Conservation (phyloP, 176 grass and related monocot genomes). For the Oryza australiensis region DNA sequence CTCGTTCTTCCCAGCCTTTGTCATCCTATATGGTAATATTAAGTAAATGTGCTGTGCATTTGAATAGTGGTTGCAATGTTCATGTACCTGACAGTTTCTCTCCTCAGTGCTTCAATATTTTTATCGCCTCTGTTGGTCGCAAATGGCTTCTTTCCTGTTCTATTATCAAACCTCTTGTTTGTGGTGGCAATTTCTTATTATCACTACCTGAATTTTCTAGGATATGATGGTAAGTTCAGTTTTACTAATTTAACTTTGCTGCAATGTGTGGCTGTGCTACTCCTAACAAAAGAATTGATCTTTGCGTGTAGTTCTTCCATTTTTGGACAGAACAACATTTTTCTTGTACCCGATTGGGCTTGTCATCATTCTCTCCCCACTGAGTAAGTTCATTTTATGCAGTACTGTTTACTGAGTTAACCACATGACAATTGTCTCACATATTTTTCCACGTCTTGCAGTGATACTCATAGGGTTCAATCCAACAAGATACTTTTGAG, state of each 20-base stretch:
- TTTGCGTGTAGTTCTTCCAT: conserved; percentile 74
- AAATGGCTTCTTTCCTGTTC: conserved; percentile 84
- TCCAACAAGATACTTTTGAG: conserved; percentile 89
- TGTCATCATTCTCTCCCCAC: conserved; percentile 84
- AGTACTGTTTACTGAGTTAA: not conserved
- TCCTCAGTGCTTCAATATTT: conserved; percentile 90
- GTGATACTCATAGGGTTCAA: conserved; percentile 94
- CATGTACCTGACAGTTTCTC: conserved; percentile 32
- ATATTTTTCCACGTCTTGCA: conserved; percentile 35
- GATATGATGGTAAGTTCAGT: conserved; percentile 84
- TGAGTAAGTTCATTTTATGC: conserved; percentile 65
- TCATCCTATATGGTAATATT: conserved; percentile 88
- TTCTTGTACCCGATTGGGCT: conserved; percentile 96
- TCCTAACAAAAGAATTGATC: conserved; percentile 1
- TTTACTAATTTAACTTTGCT: not conserved
- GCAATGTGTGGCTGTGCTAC: not conserved
- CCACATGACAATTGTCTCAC: conserved; percentile 10
- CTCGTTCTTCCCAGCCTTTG: conserved; percentile 95
- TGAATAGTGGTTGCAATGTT: conserved; percentile 12
- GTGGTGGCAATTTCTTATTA: conserved; percentile 93
- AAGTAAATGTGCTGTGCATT: not conserved
- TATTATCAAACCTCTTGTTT: conserved; percentile 87
- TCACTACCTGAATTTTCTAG: conserved; percentile 95
- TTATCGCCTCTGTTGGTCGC: conserved; percentile 85
- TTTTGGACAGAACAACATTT: conserved; percentile 95